Base-by-base conservation (phyloP, 208 protist genomes). In the Wallacemonas sp. region DNA sequence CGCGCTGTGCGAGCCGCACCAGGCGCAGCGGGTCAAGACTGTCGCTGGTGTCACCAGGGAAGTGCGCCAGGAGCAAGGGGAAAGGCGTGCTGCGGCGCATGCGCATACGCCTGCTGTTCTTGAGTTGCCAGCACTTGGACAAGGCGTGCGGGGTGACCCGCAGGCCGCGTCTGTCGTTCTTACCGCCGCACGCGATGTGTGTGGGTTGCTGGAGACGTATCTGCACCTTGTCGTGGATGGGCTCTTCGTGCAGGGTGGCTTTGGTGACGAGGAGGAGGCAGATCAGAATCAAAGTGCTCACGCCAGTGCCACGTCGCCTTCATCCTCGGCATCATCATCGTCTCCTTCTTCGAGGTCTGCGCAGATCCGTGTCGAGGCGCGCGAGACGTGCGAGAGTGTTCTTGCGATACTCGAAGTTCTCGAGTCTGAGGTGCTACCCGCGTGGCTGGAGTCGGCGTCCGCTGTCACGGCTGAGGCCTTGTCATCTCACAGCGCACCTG, bases 361-460 rank as follows among this genome's bases (percentile, higher is more conserved):
- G 51, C 30, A n/a, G 12, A 14, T 74, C 61, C 64, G 62, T 30
- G 56, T 59, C 45, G 38, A 70, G 42, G 60, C 54, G 34, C 65
- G 46, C 27, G 39, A 14, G 5, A 62, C 72, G 4, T 51, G 33
- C 2, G 58, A 62, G 19, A 27, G 49, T 22, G 31, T 55, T 27
- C 30, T 79, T 39, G 9, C 2, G 22, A 19, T 69, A 15, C 47
- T 79, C 1, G 33, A 60, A 42, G 24, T 28, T 11, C 28, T 44
- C 9, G 19, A 38, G 15, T 9, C 26, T 26, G 30, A n/a, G 8
- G 17, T 39, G 14, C n/a, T 58, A 17, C 51, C 51, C 6, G 51
- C 31, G 3, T 58, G 51, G 51, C 51, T 33, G 6, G 51, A 26
- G 5, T 19, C 26, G 8, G 22, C 21, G 5, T 54, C 46, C 22